phyloP scores from a whole-genome alignment of 2,329 filamentous ascomycete species.

The Penicillium corylophilum region DNA sequence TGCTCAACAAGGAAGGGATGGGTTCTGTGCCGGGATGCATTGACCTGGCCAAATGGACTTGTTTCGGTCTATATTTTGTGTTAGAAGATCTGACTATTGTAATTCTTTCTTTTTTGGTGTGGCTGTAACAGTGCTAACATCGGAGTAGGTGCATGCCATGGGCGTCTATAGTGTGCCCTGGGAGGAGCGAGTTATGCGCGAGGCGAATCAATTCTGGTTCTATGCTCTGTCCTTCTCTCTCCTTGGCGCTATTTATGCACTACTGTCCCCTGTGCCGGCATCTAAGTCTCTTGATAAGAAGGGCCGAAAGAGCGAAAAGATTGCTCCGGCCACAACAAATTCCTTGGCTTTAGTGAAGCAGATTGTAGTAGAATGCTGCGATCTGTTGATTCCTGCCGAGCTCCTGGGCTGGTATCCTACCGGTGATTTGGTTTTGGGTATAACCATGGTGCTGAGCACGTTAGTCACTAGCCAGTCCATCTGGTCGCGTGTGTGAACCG shows the following conservation, averaged over 20 bases:
- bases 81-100: constrained; percentile 65
- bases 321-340: not conserved
- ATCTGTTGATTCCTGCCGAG: constrained; percentile 61
- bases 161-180: constrained; percentile 46
- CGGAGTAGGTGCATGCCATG: constrained; percentile 49
- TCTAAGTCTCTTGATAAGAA: constrained; percentile 23
- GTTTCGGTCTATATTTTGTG: constrained; percentile 65
- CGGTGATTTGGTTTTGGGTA: constrained; percentile 53
- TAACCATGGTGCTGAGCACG: constrained; percentile 62
- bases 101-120: constrained; percentile 34
- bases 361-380: constrained; percentile 58
- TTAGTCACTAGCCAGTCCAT: constrained; percentile 60
- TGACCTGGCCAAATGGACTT: constrained; percentile 57
- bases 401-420: constrained; percentile 61
- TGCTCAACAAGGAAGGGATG: constrained; percentile 35
- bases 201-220: constrained; percentile 71
- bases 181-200: constrained; percentile 51
- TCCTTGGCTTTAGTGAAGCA: constrained; percentile 43
- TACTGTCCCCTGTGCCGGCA: constrained; percentile 19
- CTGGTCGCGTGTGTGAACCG: constrained; percentile 48
- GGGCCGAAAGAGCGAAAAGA: constrained; percentile 23
- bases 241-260: constrained; percentile 29
- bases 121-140: constrained; percentile 4
- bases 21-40: constrained; percentile 38
- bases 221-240: constrained; percentile 58